Base-by-base conservation (phyloP, 2,329 filamentous ascomycete species). In the Aspergillus quadricinctus region DNA sequence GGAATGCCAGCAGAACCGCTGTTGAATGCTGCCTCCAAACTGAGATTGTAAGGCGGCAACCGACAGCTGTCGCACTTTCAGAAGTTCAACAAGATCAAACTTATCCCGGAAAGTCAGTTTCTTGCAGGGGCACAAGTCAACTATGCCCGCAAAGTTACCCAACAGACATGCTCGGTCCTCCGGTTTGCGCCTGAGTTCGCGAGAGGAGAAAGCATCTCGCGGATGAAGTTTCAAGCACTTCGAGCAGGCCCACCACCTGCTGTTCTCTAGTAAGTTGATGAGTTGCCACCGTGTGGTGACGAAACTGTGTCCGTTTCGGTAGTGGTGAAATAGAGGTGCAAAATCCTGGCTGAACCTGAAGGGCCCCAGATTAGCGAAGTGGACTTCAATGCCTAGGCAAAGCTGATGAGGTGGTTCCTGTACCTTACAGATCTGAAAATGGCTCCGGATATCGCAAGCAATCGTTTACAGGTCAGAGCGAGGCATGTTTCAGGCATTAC, bases 51-150 rank as follows among this genome's bases (percentile, higher is more conserved):
- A 54, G 25, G 64, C 59, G 19, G 57, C 55, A 10, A 71, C 52
- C 0, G 71, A 58, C 29, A 61, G 63, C 53, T 68, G 64, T 4
- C 72, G 66, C 46, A 70, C 57, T 40, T 65, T 64, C 29, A 75
- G 46, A 11, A 71, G 63, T n/a, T 74, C 66, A 6, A 69, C 54
- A 2, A 75, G 65, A 19, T 74, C 68, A 46, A 69, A 51, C 54
- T 72, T 75, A 55, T 74, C 72, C 5, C 66, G 69, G 55, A 71
- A 75, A 0, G 72, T 75, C 55, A 75, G 54, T 57, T 75, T 75
- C 52, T 69, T 72, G 68, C 72, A 75, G 9, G 72, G 72, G 51
- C 72, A 75, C 28, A 75, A 52, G 43, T 75, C 72, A 41, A 75
- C 71, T 45, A 75, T 61, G 5, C 72, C 72, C 19, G 72, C 72